Evolutionary conservation across 768 basidiomycete species (phyloP).

Genomic region (Pluteus cervinus): DNA sequence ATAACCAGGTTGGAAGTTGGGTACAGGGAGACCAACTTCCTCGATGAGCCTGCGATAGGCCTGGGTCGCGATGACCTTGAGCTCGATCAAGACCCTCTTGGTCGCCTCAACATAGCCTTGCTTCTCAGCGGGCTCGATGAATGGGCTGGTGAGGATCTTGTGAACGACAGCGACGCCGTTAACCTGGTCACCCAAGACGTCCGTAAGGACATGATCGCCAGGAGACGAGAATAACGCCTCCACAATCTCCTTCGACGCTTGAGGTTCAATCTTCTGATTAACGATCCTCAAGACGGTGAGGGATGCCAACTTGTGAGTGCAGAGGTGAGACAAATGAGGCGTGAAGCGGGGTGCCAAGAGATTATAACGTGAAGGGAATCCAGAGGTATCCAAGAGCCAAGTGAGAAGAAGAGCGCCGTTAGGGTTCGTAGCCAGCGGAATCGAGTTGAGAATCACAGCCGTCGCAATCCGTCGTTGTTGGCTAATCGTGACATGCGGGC

Average conservation of each 20-base stretch:
- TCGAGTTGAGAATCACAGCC: constrained; percentile 93
- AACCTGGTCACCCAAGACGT: constrained; percentile 93
- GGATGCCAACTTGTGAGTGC: constrained; percentile 96
- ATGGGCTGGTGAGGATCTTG: constrained; percentile 86
- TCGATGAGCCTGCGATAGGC: constrained; percentile 92
- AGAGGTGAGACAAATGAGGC: constrained; percentile 92
- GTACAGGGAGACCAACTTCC: constrained; percentile 89
- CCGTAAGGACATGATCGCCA: constrained; percentile 85
- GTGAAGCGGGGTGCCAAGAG: constrained; percentile 94
- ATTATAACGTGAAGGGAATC: constrained; percentile 92
- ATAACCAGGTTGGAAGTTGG: constrained; percentile 80
- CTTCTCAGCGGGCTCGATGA: constrained; percentile 70
- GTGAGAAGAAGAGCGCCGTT: constrained; percentile 94
- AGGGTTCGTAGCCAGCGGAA: constrained; percentile 94
- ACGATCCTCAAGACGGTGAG: constrained; percentile 92
- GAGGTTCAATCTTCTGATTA: constrained; percentile 91
- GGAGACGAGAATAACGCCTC: constrained; percentile 89
- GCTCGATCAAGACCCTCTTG: constrained; percentile 81
- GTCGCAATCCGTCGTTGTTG: constrained; percentile 96
- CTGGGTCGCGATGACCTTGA: constrained; percentile 92
- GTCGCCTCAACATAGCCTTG: constrained; percentile 75
- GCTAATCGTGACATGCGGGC: constrained; percentile 75
- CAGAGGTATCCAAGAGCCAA: constrained; percentile 94
- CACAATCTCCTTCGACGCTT: constrained; percentile 81
- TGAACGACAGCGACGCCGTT: constrained; percentile 91